Conservation (phyloP, 2,329 filamentous ascomycete species). For the Aureobasidium zeae region DNA sequence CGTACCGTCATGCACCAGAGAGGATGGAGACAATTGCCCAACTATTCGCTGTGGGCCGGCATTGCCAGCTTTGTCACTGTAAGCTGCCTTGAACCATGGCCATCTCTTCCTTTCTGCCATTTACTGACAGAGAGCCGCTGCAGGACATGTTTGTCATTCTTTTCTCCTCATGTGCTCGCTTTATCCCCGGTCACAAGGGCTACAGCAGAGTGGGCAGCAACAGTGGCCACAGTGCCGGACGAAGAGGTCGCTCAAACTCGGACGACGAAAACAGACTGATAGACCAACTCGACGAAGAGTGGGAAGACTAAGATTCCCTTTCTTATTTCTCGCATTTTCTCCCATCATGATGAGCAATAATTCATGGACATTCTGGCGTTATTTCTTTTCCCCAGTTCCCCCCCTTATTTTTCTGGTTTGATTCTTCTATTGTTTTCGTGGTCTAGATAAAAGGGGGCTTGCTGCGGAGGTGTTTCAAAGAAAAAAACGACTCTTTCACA, state of each 20-base stretch:
- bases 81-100: too few species aligned
- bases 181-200: constrained; percentile 55
- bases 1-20: constrained; percentile 87
- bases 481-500: not conserved
- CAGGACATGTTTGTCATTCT: constrained; percentile 55
- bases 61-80: constrained; percentile 79
- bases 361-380: too few species aligned
- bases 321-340: not conserved
- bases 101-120: too few species aligned
- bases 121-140: not conserved
- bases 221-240: constrained; percentile 35
- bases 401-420: not conserved
- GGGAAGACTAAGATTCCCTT: constrained; percentile 57
- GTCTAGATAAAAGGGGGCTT: too few species aligned
- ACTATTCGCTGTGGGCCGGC: constrained; percentile 86
- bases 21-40: constrained; percentile 90
- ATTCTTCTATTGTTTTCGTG: not conserved
- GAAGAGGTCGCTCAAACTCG: constrained; percentile 37
- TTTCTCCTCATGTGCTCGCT: constrained; percentile 59
- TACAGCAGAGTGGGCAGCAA: constrained; percentile 54
- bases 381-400: not conserved
- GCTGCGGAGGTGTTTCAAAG: too few species aligned
- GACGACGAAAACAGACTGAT: constrained; percentile 92
- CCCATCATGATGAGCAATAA: not conserved
- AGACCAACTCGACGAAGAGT: constrained; percentile 92